Conservation (phyloP, 306 rosid genomes). For the Begonia masoniana region DNA sequence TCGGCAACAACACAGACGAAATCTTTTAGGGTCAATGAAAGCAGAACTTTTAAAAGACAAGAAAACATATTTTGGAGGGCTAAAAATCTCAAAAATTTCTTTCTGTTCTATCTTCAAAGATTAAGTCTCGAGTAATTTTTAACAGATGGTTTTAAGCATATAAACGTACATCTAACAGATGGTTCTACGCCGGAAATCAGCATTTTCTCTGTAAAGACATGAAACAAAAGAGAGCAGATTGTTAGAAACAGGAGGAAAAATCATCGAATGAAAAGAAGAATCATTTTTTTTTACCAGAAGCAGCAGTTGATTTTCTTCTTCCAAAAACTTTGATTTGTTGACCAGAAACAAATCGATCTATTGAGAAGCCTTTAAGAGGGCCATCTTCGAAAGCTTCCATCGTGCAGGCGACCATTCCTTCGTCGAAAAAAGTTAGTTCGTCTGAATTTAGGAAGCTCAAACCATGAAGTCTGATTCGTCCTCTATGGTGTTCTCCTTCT, state of each 20-base stretch:
- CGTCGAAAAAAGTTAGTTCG: slow-evolving; percentile 75
- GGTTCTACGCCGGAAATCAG: slow-evolving; percentile 39
- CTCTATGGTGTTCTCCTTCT: slow-evolving; percentile 67
- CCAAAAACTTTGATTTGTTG: slow-evolving; percentile 90
- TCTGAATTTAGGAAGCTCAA: slow-evolving; percentile 67
- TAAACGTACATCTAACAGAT: slow-evolving; percentile 43
- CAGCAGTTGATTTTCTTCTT: slow-evolving; percentile 58
- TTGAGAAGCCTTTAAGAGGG: slow-evolving; percentile 63
- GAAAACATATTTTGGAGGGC: too few relatives aligned
- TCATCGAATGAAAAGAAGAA: too few relatives aligned
- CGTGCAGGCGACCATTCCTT: slow-evolving; percentile 62
- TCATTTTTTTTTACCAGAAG: slow-evolving; percentile 8
- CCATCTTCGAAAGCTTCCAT: slow-evolving; percentile 88
- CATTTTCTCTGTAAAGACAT: slow-evolving; percentile 26
- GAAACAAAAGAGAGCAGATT: neutral
- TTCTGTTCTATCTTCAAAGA: neutral
- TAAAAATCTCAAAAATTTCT: neutral
- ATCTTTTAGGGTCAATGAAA: too few relatives aligned
- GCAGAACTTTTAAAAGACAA: too few relatives aligned
- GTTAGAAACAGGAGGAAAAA: too few relatives aligned
- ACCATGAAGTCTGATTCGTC: slow-evolving; percentile 52
- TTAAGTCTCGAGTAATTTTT: neutral
- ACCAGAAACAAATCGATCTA: slow-evolving; percentile 77
- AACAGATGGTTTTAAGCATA: too few relatives aligned
- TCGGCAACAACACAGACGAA: too few relatives aligned